A percentile compares a stretch with the other conserved stretches of the same genome.
Evolutionary conservation across 108 stramenopile genomes (phyloP).

Genomic region (Skeletonema potamos): DNA sequence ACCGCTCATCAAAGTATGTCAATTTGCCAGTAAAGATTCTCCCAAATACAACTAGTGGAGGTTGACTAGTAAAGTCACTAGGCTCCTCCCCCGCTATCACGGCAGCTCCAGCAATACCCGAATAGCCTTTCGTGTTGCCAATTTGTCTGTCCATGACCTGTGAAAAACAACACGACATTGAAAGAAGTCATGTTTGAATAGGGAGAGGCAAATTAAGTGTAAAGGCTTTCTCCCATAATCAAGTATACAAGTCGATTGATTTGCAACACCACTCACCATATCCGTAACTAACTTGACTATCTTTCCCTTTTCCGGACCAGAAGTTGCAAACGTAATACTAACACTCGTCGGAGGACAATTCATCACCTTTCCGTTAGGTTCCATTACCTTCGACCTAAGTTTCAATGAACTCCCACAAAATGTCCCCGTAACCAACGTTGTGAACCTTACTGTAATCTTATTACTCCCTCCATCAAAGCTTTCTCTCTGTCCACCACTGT

Average conservation of each 20-base stretch:
- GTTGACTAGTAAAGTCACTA: constrained; percentile 22
- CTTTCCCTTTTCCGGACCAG: constrained; percentile 29
- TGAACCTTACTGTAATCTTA: constrained; percentile 51
- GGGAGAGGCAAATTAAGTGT: too few relatives aligned
- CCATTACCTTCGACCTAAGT: constrained; percentile 29
- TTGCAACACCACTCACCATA: constrained; percentile 12
- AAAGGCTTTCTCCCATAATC: too few relatives aligned
- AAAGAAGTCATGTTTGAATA: not conserved
- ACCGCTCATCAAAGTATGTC: constrained; percentile 1
- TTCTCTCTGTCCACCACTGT: not conserved
- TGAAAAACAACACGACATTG: not conserved
- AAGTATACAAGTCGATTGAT: not conserved
- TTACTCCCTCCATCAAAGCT: constrained; percentile 10
- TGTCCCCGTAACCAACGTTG: constrained; percentile 45
- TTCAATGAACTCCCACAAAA: constrained; percentile 46
- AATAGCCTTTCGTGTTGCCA: constrained; percentile 60
- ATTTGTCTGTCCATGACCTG: constrained; percentile 56
- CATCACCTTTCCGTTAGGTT: constrained; percentile 50
- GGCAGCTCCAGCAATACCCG: constrained; percentile 55
- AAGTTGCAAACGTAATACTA: constrained; percentile 46
- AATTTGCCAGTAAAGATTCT: constrained; percentile 9
- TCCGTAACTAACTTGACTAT: constrained; percentile 51
- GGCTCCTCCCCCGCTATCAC: constrained; percentile 34
- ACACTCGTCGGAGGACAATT: constrained; percentile 58
- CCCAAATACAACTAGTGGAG: constrained; percentile 16